Conservation (phyloP, 2,329 filamentous ascomycete genomes). For the Sclerotinia minor region DNA sequence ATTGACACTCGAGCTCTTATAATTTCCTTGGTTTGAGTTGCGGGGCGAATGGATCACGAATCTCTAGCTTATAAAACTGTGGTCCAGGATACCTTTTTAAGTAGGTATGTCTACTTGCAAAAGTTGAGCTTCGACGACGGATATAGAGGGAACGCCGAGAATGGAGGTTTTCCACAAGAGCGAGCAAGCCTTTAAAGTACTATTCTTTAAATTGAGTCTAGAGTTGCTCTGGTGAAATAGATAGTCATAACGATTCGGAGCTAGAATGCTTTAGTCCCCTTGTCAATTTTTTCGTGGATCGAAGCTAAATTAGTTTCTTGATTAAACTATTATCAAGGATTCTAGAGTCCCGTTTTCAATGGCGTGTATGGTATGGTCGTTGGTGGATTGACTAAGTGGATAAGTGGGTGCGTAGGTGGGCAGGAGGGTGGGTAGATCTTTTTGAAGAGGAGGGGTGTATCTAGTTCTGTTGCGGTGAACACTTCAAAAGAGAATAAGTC, state of each 20-base stretch:
- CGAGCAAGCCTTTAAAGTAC: background rate
- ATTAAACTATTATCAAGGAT: background rate
- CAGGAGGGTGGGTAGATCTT: slow-evolving; percentile 3
- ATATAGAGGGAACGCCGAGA: background rate
- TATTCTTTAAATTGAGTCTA: background rate
- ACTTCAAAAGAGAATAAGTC: background rate
- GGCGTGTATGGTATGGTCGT: slow-evolving; percentile 1
- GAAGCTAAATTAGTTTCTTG: slow-evolving; percentile 1
- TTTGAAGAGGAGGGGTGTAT: background rate
- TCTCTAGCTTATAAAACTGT: background rate
- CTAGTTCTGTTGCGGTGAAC: slow-evolving; percentile 17
- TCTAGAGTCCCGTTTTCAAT: background rate
- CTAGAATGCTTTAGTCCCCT: background rate
- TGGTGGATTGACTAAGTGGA: background rate
- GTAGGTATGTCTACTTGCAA: background rate
- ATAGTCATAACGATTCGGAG: background rate
- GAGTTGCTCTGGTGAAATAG: background rate
- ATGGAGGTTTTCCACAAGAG: background rate
- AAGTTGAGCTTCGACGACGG: background rate
- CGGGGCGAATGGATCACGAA: slow-evolving; percentile 8
- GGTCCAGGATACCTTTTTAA: background rate
- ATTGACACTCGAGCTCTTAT: slow-evolving; percentile 9
- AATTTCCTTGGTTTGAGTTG: slow-evolving; percentile 9
- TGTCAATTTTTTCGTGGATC: background rate
- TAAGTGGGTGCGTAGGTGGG: background rate